A percentile compares a stretch with the other conserved stretches of the same genome.
Evolutionary conservation across 305 asterid species (phyloP).

Genomic region (Fraxinus floribunda): DNA sequence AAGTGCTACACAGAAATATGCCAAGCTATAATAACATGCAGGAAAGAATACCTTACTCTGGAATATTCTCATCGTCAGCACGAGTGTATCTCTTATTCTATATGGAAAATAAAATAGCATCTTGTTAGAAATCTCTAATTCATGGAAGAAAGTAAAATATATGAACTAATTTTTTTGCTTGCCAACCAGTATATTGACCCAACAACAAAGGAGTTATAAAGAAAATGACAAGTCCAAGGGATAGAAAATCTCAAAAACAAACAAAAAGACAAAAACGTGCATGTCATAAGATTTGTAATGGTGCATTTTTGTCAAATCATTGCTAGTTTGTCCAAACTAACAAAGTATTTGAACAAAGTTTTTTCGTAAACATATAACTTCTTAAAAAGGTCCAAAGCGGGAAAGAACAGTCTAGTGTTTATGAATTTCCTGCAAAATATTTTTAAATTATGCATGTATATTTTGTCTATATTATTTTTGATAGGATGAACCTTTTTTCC

Average conservation of each 20-base stretch:
- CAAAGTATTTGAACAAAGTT: background rate
- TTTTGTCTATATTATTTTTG: background rate
- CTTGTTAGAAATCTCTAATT: conserved; percentile 17
- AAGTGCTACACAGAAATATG: background rate
- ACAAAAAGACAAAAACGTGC: background rate
- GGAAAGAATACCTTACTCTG: conserved; percentile 72
- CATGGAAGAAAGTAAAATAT: background rate
- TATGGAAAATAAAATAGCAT: conserved; percentile 26
- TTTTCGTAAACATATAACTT: background rate
- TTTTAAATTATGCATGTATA: background rate
- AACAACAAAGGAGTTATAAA: background rate
- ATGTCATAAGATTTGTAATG: too few relatives aligned
- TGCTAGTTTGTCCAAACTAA: background rate
- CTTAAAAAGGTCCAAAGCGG: background rate
- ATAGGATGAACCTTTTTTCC: background rate
- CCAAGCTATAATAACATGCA: background rate
- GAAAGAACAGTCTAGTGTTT: background rate
- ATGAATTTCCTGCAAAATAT: background rate
- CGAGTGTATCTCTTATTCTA: conserved; percentile 79
- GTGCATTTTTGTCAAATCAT: background rate
- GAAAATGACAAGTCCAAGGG: background rate
- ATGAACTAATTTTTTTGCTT: background rate
- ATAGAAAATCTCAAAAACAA: background rate
- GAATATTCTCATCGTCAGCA: conserved; percentile 79
- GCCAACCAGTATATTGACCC: background rate